Conservation (phyloP, 2,329 filamentous ascomycete genomes). For the Colletotrichum sansevieriae region DNA sequence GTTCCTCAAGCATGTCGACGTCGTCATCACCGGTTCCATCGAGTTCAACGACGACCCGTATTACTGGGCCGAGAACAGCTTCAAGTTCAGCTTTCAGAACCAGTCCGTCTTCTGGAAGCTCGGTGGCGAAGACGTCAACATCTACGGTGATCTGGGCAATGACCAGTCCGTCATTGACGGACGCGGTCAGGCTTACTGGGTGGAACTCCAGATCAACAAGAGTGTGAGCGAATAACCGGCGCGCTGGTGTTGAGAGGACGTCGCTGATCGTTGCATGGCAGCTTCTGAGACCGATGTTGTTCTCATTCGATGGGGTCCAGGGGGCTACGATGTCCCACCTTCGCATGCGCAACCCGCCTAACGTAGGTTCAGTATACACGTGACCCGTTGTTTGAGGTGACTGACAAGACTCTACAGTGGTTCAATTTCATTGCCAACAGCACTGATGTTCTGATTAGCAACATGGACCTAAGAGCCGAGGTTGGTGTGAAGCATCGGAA, state of each 20-base stretch:
- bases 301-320: constrained; percentile 32
- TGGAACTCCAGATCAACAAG: constrained; percentile 35
- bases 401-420: constrained; percentile 45
- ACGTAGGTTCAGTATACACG: constrained; percentile 38
- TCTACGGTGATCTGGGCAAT: constrained; percentile 67
- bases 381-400: too few relatives aligned
- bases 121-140: constrained; percentile 62
- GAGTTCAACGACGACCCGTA: constrained; percentile 75
- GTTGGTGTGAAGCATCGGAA: constrained; percentile 45
- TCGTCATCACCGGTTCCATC: constrained; percentile 68
- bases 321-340: constrained; percentile 37
- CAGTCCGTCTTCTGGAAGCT: constrained; percentile 59
- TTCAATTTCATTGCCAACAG: constrained; percentile 75
- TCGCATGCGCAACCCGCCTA: constrained; percentile 68
- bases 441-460: constrained; percentile 71
- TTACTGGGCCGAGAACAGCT: constrained; percentile 76
- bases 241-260: background rate
- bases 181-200: constrained; percentile 65
- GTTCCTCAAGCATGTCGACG: constrained; percentile 73
- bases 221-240: background rate
- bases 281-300: constrained; percentile 32
- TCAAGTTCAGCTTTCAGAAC: constrained; percentile 76
- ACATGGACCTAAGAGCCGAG: constrained; percentile 64
- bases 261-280: background rate
- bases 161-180: constrained; percentile 63